Evolutionary conservation across 2,329 filamentous ascomycete genomes (phyloP).

Genomic region (Trichoderma koningiopsis): DNA sequence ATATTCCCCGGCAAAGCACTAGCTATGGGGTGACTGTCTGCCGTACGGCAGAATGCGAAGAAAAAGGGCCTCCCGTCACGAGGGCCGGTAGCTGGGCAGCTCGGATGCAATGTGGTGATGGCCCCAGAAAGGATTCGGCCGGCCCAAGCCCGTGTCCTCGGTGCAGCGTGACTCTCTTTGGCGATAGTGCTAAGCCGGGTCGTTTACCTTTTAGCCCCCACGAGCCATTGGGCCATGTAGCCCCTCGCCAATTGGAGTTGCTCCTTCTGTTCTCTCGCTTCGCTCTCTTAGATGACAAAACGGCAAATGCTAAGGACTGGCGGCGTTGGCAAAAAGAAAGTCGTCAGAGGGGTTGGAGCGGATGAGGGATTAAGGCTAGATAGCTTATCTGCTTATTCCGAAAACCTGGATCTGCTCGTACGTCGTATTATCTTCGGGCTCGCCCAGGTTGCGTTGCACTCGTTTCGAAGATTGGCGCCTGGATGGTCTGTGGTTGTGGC

Average conservation of each 20-base stretch:
- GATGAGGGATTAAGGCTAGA: background rate
- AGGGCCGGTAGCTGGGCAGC: background rate
- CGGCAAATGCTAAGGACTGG: background rate
- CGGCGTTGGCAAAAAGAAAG: background rate
- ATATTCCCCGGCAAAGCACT: constrained; percentile 4
- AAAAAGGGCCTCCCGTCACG: background rate
- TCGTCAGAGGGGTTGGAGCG: background rate
- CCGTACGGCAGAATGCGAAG: background rate
- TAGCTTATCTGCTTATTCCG: background rate
- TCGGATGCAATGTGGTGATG: constrained; percentile 12
- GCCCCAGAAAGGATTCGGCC: constrained; percentile 30
- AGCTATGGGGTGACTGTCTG: background rate
- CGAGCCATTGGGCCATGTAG: constrained; percentile 8
- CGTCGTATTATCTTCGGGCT: background rate
- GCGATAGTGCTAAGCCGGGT: constrained; percentile 10
- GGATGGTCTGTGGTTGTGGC: background rate
- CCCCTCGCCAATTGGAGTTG: constrained; percentile 10
- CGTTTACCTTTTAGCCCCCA: constrained; percentile 8
- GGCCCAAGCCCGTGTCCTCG: constrained; percentile 40
- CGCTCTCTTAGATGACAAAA: background rate
- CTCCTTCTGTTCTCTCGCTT: constrained; percentile 21
- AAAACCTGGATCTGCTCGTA: background rate
- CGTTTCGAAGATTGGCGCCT: background rate
- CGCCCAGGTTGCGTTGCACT: background rate
- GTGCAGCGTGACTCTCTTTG: constrained; percentile 27